Base-by-base conservation (phyloP, 192 early-diverging fungal genomes). In the Backusella circina region DNA sequence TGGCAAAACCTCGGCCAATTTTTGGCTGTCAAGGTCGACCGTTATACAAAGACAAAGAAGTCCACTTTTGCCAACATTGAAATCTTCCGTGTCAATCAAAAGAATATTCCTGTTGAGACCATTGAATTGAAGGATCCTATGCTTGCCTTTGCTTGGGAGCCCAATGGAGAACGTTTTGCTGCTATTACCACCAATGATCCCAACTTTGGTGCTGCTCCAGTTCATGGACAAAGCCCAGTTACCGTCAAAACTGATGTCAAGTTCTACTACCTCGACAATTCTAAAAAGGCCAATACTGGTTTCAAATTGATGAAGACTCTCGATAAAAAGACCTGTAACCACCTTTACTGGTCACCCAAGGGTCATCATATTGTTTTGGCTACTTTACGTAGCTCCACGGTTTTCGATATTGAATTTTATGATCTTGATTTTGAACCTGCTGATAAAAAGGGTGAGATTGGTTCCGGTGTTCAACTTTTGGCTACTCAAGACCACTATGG, bases 71-170 rank as follows among this genome's bases (percentile, higher is more conserved):
- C 94, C 76, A 96, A 96, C 81, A 83, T 99, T 54, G 98, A 99
- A 86, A 90, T 99, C 72, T 98, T 99, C 92, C 90, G 94, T 68
- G 82, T 96, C 6, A 83, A 87, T 72, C 95, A 99, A 84, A 92
- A 92, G 80, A 94, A 94, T 67, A 90, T 98, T 76, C 98, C 98
- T 12, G 96, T 98, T 31, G 98, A 99, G 75, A 93, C 96, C 9
- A 83, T 98, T 39, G 98, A 99, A 85, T 83, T 99, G 54, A 93
- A 94, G 83, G 95, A 88, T 36, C 75, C 79, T 18, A 90, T 98
- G 57, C 84, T 91, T 71, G 88, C 89, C 18, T 93, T 98, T 74
- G 95, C 92, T 77, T 99, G 98, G 97, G 98, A 99, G 85, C 98
- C 98, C 28, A 87, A 87, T 54, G 94, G 91, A 65, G 90, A 93